Base-by-base conservation (phyloP, 2,329 filamentous ascomycete genomes). In the Diaporthe batatas region DNA sequence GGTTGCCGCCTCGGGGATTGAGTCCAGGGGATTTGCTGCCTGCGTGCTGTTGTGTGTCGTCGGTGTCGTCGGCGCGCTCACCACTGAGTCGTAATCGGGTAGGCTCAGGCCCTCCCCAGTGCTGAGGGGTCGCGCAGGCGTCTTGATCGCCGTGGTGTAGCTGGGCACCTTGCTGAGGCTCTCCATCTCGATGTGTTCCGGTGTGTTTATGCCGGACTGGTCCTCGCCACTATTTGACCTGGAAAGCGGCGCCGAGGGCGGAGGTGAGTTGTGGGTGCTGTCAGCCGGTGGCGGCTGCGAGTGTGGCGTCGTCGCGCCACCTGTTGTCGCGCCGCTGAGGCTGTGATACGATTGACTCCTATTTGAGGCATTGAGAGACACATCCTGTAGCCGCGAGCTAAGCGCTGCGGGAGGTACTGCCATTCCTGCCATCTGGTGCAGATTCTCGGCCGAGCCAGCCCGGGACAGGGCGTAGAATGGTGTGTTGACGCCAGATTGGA, bases 401-500 rank as follows among this genome's bases (percentile, higher is more conserved):
- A 89, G 87, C 73, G 83, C 87, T 42, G 86, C 88, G n/a, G 88
- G 88, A 18, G 83, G 81, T 25, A 86, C 82, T 10, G 81, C 81
- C 72, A 83, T 84, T 71, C 85, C 83, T 62, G 89, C 84, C 79
- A 91, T 84, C 5, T 87, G 89, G 62, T 89, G 86, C 32, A 98
- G 85, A 79, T 98, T 96, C 78, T 98, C 96, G 12, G 88, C 85
- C 0, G 96, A 98, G 7, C 93, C 92, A 59, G 92, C 89, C 71
- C 94, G 91, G 70, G 93, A 92, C 67, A 90, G 89, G 10, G 86
- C 88, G 77, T 91, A 91, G 77, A 94, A 92, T 0, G 96, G 96
- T 47, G 94, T 98, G 80, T 90, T 94, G 72, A 94, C 88, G n/a
- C 92, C 91, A 70, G 93, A 92, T 84, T 86, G 89, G 47, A 90